Conservation (phyloP, 2,329 filamentous ascomycete species). For the Colletotrichum viniferum region DNA sequence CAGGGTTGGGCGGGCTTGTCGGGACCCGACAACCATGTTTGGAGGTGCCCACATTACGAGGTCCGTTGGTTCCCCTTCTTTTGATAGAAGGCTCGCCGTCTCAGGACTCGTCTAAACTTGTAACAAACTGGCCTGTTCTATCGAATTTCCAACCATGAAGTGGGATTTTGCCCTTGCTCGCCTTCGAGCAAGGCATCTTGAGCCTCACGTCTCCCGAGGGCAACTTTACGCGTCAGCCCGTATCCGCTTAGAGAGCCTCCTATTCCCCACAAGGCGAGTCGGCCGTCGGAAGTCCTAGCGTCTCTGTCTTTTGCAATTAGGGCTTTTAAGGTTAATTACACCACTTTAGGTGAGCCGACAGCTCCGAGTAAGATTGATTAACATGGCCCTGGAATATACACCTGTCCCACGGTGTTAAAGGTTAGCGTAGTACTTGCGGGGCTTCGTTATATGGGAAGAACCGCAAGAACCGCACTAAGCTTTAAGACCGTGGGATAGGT, state of each 20-base stretch:
- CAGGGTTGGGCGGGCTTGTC: neutral
- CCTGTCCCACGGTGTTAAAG: too few species aligned
- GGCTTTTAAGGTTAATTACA: slow-evolving; percentile 9
- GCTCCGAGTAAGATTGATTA: neutral
- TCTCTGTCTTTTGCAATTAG: neutral
- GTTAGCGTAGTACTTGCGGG: too few species aligned
- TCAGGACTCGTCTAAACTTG: neutral
- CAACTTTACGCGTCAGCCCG: neutral
- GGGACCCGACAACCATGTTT: neutral
- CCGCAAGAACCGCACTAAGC: too few species aligned
- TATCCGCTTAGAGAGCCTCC: slow-evolving; percentile 2
- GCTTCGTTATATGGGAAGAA: too few species aligned
- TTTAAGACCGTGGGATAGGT: too few species aligned
- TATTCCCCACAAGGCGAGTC: neutral
- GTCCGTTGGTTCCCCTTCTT: neutral
- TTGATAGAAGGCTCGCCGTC: neutral
- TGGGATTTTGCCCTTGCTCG: neutral
- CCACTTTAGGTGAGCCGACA: neutral
- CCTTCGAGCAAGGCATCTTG: neutral
- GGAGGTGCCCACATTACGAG: neutral
- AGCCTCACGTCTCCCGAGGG: neutral
- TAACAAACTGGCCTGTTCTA: neutral
- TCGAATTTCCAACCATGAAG: neutral
- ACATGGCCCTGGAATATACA: neutral
- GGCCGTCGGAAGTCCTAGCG: neutral